Conservation (phyloP, 345 rosid species). For the Physaria fendleri region DNA sequence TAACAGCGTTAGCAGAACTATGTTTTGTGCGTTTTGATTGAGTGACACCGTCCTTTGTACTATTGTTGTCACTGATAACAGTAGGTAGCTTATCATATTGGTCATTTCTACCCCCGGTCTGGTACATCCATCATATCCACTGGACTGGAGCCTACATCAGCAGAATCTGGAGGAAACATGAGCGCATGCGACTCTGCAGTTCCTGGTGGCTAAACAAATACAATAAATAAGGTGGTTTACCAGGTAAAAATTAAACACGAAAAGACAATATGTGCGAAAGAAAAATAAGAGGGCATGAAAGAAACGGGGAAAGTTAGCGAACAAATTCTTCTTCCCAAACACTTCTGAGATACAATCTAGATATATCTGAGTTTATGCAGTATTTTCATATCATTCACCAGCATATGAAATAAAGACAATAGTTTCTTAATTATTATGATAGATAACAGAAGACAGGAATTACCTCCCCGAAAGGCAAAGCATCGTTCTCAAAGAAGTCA, state of each 20-base stretch:
- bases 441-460: neutral
- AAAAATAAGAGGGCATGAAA: neutral
- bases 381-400: slow-evolving; percentile 6
- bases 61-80: slow-evolving; percentile 34
- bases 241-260: slow-evolving; percentile 15
- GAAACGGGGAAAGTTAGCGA: neutral
- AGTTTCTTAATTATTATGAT: neutral
- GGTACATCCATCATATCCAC: slow-evolving; percentile 66
- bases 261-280: neutral
- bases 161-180: slow-evolving; percentile 76
- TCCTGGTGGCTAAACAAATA: slow-evolving; percentile 88
- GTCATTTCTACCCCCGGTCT: slow-evolving; percentile 60
- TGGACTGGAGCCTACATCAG: slow-evolving; percentile 80
- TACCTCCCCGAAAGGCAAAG: slow-evolving; percentile 98
- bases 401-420: neutral
- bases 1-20: slow-evolving; percentile 44
- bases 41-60: slow-evolving; percentile 40
- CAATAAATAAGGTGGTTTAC: slow-evolving; percentile 20
- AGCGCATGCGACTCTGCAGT: slow-evolving; percentile 93
- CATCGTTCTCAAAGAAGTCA: slow-evolving; percentile 92
- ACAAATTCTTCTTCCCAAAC: slow-evolving; percentile 7
- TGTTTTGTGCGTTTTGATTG: slow-evolving; percentile 51
- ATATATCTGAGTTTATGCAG: neutral
- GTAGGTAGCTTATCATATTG: slow-evolving; percentile 40
- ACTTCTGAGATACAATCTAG: slow-evolving; percentile 3